Conservation (phyloP, 78 protist species). For the Dictyostelium purpureum region DNA sequence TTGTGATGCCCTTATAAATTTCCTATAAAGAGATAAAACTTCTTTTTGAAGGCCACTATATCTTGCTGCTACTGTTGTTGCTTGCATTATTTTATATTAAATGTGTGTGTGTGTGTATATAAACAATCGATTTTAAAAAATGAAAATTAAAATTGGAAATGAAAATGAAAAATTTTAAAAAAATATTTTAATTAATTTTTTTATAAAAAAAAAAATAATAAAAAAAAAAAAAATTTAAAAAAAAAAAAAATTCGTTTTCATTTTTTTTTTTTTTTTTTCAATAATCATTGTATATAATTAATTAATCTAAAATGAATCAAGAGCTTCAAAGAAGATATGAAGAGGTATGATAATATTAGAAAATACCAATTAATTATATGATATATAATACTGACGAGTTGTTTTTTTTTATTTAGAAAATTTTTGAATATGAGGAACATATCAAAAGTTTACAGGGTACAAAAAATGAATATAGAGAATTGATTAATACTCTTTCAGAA, state of each 20-base stretch:
- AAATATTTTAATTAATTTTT: no score
- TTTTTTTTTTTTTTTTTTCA: no score
- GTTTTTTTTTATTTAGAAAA: neutral
- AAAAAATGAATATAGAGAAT: constrained; percentile 16
- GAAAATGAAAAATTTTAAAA: no score
- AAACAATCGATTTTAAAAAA: neutral
- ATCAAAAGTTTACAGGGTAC: constrained; percentile 8
- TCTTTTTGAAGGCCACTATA: constrained; percentile 71
- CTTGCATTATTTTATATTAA: neutral
- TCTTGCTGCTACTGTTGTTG: neutral
- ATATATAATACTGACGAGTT: no score
- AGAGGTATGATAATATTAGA: neutral
- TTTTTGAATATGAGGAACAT: constrained; percentile 2
- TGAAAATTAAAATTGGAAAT: neutral
- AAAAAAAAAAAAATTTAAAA: neutral
- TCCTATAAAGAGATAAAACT: constrained; percentile 49
- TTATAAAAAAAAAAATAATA: neutral
- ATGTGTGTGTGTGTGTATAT: neutral
- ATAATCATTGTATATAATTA: no score
- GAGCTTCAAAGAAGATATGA: neutral
- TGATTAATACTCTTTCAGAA: neutral
- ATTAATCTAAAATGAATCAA: constrained; percentile 5
- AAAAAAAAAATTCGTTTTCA: no score
- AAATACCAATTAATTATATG: neutral
- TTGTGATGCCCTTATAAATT: constrained; percentile 33